phyloP scores from a whole-genome alignment of 1,284 basidiomycete species.

The Hymenochaete sp. region DNA sequence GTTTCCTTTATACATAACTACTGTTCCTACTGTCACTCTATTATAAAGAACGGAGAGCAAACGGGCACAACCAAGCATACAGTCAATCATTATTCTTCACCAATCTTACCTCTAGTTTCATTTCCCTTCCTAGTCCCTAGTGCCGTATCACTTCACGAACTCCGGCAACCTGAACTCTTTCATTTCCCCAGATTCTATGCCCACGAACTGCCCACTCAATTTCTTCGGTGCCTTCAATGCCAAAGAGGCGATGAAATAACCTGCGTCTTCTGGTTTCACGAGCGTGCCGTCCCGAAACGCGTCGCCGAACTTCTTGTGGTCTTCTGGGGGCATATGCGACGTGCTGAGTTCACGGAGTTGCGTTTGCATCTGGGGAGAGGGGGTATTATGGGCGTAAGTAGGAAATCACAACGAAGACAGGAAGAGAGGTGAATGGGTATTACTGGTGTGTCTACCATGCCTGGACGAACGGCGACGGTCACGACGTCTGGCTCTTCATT shows the following conservation, averaged over 20 bases:
- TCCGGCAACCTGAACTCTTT: constrained; percentile 42
- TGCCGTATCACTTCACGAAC: too few relatives aligned
- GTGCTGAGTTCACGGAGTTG: constrained; percentile 40
- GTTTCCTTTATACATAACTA: too few relatives aligned
- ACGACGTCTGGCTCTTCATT: constrained; percentile 72
- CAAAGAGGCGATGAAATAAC: constrained; percentile 66
- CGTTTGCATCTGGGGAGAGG: constrained; percentile 57
- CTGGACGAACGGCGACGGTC: constrained; percentile 73
- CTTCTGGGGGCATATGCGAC: constrained; percentile 41
- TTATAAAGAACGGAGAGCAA: too few relatives aligned
- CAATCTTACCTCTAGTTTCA: too few relatives aligned
- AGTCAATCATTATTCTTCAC: too few relatives aligned
- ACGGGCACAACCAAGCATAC: too few relatives aligned
- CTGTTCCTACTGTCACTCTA: too few relatives aligned
- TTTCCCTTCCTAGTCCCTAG: too few relatives aligned
- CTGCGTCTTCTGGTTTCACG: constrained; percentile 61
- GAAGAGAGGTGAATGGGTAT: constrained; percentile 6
- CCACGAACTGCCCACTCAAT: constrained; percentile 68
- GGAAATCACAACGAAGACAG: constrained; percentile 2
- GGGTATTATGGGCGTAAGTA: neutral
- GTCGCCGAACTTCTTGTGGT: constrained; percentile 51
- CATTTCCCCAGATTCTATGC: constrained; percentile 60
- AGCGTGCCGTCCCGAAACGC: constrained; percentile 56
- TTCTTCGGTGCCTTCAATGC: constrained; percentile 46
- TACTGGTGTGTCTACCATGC: constrained; percentile 70